Conservation (phyloP, 73 alveolate genomes). For the Tetrahymena thermophila region DNA sequence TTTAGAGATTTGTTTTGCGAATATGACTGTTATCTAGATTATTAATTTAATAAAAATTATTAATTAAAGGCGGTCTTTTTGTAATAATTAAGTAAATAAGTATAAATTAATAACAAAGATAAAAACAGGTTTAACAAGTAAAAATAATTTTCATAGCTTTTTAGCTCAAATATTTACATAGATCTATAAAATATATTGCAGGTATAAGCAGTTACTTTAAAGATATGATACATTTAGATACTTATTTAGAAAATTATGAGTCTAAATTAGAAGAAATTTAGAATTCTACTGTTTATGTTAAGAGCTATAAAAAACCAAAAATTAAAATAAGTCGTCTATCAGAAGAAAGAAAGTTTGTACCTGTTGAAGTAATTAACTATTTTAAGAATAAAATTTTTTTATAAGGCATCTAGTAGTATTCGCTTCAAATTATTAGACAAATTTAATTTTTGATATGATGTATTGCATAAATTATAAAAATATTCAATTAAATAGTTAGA, state of each 20-base stretch:
- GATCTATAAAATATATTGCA: not conserved
- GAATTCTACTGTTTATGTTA: not conserved
- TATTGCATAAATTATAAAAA: not conserved
- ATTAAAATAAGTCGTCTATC: not conserved
- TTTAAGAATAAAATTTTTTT: not conserved
- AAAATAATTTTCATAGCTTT: not conserved
- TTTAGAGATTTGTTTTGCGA: not conserved
- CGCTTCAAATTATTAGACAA: too few relatives aligned
- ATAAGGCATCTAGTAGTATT: not conserved
- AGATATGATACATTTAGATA: not conserved
- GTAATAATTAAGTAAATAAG: not conserved
- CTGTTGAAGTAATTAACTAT: not conserved
- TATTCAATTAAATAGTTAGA: not conserved
- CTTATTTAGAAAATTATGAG: not conserved
- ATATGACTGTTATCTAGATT: not conserved
- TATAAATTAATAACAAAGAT: not conserved
- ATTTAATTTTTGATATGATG: too few relatives aligned
- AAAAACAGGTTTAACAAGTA: not conserved
- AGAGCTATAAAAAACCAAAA: not conserved
- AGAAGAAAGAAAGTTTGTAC: not conserved
- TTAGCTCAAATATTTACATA: not conserved
- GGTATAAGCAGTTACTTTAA: not conserved
- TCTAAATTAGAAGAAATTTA: not conserved
- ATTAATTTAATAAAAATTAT: not conserved
- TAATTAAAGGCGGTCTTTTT: not conserved